Base-by-base conservation (phyloP, 1,284 basidiomycete species). In the Ceratobasidium sp. region DNA sequence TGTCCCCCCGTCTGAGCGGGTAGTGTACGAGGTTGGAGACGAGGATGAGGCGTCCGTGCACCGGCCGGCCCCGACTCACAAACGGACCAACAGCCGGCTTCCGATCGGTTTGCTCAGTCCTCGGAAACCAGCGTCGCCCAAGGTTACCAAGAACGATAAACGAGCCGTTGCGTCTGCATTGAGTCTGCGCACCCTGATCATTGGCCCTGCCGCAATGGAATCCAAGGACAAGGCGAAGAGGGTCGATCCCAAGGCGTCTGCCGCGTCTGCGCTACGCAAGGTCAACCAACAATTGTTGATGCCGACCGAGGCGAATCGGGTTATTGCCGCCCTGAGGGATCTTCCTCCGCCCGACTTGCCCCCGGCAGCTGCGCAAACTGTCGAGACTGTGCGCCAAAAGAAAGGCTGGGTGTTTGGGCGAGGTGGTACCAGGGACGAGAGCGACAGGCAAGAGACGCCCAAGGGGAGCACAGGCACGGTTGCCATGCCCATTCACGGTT, bases 271-370 rank as follows among this genome's bases (percentile, higher is more conserved):
- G 86, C 75, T 90, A 69, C 85, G 80, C 75, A 89, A 87, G 76
- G 83, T 89, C 76, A 93, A 91, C 79, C 81, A 86, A 13, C 84
- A 87, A 78, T 84, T 92, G 22, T 79, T 86, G 72, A 76, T 87
- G 52, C 85, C 87, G 27, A 87, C 87, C 76, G 80, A 83, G 17
- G 91, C 90, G 29, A 86, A 86, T 76, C 86, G 83, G 74, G 81
- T 92, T 71, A 90, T 92, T 73, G 80, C 83, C 15, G 85, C 91
- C 65, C 81, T 92, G 12, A 85, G 85, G 50, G 74, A 79, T 27
- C 77, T 91, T 67, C 82, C 86, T 68, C 73, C 78, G 5, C 76
- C 78, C 31, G 80, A 80, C 38, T 78, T 75, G 7, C 60, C 73
- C 12, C 53, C 70, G 4, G 68, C 68, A 15, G 65, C 69, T 2